Conservation (phyloP, 306 rosid species). For the Betula pendula region DNA sequence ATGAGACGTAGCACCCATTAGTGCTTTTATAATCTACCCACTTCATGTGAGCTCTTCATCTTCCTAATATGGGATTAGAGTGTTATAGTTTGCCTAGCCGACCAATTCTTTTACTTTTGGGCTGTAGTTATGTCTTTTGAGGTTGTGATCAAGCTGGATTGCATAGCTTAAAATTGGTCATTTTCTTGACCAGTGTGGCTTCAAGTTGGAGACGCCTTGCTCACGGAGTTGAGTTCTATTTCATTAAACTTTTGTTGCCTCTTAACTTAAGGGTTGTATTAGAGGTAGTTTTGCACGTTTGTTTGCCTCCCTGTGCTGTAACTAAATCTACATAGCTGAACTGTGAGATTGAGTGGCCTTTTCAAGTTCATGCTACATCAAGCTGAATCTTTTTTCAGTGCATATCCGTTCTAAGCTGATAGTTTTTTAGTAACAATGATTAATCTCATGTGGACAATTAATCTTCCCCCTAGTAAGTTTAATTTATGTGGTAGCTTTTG, state of each 20-base stretch:
- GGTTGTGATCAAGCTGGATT: neutral
- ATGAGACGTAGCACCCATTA: no score
- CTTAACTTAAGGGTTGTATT: neutral
- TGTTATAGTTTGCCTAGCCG: no score
- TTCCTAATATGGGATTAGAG: no score
- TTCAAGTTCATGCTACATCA: neutral
- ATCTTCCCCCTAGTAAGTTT: neutral
- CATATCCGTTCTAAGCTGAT: neutral
- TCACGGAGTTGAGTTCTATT: neutral
- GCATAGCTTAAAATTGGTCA: neutral
- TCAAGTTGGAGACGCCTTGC: neutral
- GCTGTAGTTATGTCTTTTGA: neutral
- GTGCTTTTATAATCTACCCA: no score
- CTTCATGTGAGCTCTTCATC: no score
- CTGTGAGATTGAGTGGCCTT: neutral
- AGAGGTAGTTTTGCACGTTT: neutral
- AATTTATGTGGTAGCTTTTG: neutral
- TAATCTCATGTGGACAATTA: neutral
- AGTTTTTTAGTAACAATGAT: neutral
- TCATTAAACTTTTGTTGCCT: neutral
- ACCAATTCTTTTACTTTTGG: no score
- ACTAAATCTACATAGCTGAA: slow-evolving; percentile 1
- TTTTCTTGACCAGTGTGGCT: neutral
- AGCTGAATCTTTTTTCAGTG: neutral
- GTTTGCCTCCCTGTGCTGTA: slow-evolving; percentile 16